Evolutionary conservation across 495 filamentous ascomycete species (phyloP).

Genomic region (Aspergillus campestris): DNA sequence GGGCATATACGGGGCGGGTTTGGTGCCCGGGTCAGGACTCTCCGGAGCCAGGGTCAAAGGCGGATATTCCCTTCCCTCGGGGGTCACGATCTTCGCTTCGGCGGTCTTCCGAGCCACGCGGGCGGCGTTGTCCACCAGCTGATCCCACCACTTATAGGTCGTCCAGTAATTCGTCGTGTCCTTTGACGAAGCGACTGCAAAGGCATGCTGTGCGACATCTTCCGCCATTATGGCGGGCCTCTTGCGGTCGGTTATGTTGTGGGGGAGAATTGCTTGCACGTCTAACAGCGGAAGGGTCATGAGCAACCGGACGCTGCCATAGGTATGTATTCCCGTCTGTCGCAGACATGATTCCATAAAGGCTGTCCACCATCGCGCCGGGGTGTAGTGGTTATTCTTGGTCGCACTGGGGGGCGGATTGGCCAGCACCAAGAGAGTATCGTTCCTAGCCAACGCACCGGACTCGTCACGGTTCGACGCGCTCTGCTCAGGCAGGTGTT

Average conservation of each 20-base stretch:
- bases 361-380: constrained; percentile 23
- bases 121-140: constrained; percentile 21
- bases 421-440: constrained; percentile 58
- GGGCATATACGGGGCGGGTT: constrained; percentile 12
- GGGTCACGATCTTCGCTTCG: constrained; percentile 27
- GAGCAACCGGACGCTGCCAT: constrained; percentile 62
- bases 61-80: constrained; percentile 24
- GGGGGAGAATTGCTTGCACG: constrained; percentile 42
- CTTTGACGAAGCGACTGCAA: constrained; percentile 35
- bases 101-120: constrained; percentile 28
- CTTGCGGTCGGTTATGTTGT: constrained; percentile 37
- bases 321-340: constrained; percentile 20
- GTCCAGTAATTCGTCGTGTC: constrained; percentile 6
- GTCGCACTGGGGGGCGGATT: constrained; percentile 34
- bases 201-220: constrained; percentile 36
- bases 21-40: constrained; percentile 5
- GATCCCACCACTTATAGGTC: constrained; percentile 20
- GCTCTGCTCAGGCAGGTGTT: constrained; percentile 31
- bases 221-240: constrained; percentile 50
- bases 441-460: constrained; percentile 39
- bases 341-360: constrained; percentile 24
- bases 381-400: constrained; percentile 33
- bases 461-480: constrained; percentile 12
- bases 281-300: constrained; percentile 49
- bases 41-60: constrained; percentile 17